Base-by-base conservation (phyloP, 2,329 filamentous ascomycete genomes). In the Aspergillus terreus region DNA sequence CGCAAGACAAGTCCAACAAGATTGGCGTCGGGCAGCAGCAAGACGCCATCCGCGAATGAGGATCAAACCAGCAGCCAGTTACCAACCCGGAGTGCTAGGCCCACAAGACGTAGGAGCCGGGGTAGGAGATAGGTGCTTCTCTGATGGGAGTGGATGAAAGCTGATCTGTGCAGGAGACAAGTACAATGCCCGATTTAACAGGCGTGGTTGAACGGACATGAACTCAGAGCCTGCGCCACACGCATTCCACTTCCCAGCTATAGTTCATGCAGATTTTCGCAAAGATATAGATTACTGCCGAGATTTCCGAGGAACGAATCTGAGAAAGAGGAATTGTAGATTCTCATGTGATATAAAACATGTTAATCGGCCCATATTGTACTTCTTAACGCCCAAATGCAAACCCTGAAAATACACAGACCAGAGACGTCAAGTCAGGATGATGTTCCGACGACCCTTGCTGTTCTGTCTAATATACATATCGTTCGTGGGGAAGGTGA, bases 161-260 rank as follows among this genome's bases (percentile, higher is more conserved):
- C 62, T 64, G 38, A 65, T 10, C 9, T 33, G 14, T 11, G 14
- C 25, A 70, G 67, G 64, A 19, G 63, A 68, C 11, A 61, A 59
- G 27, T 70, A 71, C 49, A 62, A 55, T 32, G 62, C 64, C 33
- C 64, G 67, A 1, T 71, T 70, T 46, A 62, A 53, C 58, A 61
- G 40, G 12, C 35, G 35, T 38, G 12, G 7, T 38, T 38, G 12
- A 50, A 17, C 7, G 15, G 10, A 23, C 19, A 14, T 12, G 23
- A 40, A 17, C 33, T 21, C 46, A 23, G 30, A n/a, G 35, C 6
- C 35, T 38, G 35, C 7, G 35, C 2, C 14, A 17, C 35, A 38
- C 11, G 4, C 14, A 17, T 6, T 6, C 2, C 35, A 38, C 6
- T 38, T 14, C 12, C 10, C 2, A n/a, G 12, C 10, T 6, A 38